Conservation (phyloP, 768 basidiomycete genomes). For the Boletus fagicola region DNA sequence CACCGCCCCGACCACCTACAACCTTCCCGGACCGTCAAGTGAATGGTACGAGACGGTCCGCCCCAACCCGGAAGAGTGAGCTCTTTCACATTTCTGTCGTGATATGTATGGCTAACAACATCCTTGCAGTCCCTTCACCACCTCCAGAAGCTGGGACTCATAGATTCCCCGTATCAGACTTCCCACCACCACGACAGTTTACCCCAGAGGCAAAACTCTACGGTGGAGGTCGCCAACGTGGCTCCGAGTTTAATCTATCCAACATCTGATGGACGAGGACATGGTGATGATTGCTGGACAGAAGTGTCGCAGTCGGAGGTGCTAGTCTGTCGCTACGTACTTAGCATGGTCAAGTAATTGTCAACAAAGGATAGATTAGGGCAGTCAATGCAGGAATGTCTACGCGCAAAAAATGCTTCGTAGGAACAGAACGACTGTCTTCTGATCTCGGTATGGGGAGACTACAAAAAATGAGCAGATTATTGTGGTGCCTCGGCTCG, state of each 20-base stretch:
- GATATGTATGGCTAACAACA: slow-evolving; percentile 10
- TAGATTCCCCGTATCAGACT: slow-evolving; percentile 72
- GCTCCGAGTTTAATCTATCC: slow-evolving; percentile 67
- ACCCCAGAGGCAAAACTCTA: slow-evolving; percentile 51
- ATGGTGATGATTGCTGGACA: neutral
- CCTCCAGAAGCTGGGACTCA: slow-evolving; percentile 66
- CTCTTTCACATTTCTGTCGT: neutral
- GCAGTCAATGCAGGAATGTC: too few relatives aligned
- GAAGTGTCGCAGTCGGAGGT: neutral
- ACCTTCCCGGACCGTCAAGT: slow-evolving; percentile 17
- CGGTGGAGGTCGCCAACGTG: slow-evolving; percentile 59
- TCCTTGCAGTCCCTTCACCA: slow-evolving; percentile 47
- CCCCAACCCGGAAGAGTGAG: slow-evolving; percentile 51
- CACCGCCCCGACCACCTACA: slow-evolving; percentile 12
- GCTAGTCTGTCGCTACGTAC: neutral
- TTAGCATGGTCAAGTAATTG: neutral
- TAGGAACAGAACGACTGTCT: too few relatives aligned
- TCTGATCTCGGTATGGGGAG: too few relatives aligned
- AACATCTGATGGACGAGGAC: slow-evolving; percentile 26
- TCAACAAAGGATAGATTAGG: too few relatives aligned
- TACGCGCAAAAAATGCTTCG: neutral
- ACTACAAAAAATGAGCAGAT: too few relatives aligned
- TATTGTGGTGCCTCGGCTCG: neutral
- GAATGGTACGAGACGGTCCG: slow-evolving; percentile 35
- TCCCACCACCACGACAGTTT: slow-evolving; percentile 76